phyloP scores from a whole-genome alignment of 352 stramenopile genomes.

The Globisporangium yorkense region DNA sequence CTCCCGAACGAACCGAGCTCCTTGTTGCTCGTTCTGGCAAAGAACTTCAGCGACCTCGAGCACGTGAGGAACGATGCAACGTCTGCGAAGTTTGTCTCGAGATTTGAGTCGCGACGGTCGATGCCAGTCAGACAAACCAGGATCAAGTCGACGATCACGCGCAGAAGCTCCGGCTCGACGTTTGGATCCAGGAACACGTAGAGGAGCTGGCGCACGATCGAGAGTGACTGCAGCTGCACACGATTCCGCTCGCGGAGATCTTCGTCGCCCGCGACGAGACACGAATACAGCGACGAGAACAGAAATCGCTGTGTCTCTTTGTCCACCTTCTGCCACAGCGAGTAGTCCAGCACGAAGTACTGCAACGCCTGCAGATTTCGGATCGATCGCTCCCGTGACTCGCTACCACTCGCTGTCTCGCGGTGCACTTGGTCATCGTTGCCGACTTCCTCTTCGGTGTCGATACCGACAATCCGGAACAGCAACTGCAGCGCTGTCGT shows the following conservation, averaged over 20 bases:
- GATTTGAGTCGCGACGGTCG: slow-evolving; percentile 16
- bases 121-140: slow-evolving; percentile 57
- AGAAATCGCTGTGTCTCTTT: slow-evolving; percentile 36
- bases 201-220: slow-evolving; percentile 58
- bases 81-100: slow-evolving; percentile 63
- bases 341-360: slow-evolving; percentile 70
- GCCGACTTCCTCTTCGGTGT: slow-evolving; percentile 15
- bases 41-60: slow-evolving; percentile 44
- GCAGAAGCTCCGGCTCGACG: slow-evolving; percentile 38
- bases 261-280: slow-evolving; percentile 40
- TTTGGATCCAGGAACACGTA: slow-evolving; percentile 61
- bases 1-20: slow-evolving; percentile 1
- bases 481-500: slow-evolving; percentile 26
- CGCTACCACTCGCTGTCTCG: neutral
- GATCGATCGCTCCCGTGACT: slow-evolving; percentile 28
- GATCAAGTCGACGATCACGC: slow-evolving; percentile 60
- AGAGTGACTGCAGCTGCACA: slow-evolving; percentile 52
- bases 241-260: slow-evolving; percentile 49
- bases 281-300: slow-evolving; percentile 64
- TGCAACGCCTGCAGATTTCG: slow-evolving; percentile 62
- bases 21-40: slow-evolving; percentile 19
- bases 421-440: neutral
- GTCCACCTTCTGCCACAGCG: slow-evolving; percentile 48
- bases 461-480: slow-evolving; percentile 52
- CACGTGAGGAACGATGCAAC: slow-evolving; percentile 53